A percentile compares a stretch with the other conserved stretches of the same genome.
Evolutionary conservation across 257 asterid genomes (phyloP).

Genomic region (Capsicum pubescens): DNA sequence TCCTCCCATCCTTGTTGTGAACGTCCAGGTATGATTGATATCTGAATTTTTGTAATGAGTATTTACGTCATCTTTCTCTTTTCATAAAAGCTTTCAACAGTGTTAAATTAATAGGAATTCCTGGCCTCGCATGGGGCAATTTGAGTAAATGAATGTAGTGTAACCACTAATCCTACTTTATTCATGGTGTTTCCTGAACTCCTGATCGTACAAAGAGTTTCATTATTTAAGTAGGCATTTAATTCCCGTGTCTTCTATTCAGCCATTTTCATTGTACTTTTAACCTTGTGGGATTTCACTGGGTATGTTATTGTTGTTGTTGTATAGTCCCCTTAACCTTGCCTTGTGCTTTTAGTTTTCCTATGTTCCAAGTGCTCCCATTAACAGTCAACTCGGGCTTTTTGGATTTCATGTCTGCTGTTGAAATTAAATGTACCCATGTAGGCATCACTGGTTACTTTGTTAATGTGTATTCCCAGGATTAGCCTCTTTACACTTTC

Average conservation of each 20-base stretch:
- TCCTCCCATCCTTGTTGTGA: conserved; percentile 90
- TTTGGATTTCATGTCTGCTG: neutral
- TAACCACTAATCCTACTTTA: neutral
- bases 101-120: neutral
- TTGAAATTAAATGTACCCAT: neutral
- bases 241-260: neutral
- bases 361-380: neutral
- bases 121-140: neutral
- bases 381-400: neutral
- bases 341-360: neutral
- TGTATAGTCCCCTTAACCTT: neutral
- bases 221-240: neutral
- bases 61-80: neutral
- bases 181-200: neutral
- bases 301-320: too few species aligned
- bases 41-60: neutral
- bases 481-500: neutral
- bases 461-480: neutral
- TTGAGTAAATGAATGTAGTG: neutral
- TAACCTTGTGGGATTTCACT: too few species aligned
- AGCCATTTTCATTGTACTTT: neutral
- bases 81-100: neutral
- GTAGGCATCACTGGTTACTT: neutral
- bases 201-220: neutral
- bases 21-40: conserved; percentile 71